Evolutionary conservation across 2,329 filamentous ascomycete genomes (phyloP).

Genomic region (Apiospora saccharicola): DNA sequence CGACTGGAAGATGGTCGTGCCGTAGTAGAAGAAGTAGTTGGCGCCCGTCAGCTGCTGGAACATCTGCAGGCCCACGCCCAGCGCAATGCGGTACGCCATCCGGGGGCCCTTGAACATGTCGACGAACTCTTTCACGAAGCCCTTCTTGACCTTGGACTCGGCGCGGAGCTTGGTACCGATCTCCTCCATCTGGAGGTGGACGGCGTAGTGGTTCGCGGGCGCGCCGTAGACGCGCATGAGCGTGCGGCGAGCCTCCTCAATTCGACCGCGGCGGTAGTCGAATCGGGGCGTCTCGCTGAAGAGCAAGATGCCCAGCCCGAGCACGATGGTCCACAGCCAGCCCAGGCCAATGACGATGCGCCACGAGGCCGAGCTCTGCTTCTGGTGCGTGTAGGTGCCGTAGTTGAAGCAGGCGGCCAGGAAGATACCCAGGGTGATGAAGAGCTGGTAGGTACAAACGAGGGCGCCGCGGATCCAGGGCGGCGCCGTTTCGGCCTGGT

Average conservation of each 20-base stretch:
- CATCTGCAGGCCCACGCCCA: slow-evolving; percentile 68
- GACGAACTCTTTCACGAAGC: slow-evolving; percentile 54
- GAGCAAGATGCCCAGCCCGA: slow-evolving; percentile 57
- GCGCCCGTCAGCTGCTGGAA: slow-evolving; percentile 74
- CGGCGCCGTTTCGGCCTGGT: slow-evolving; percentile 74
- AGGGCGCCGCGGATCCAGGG: slow-evolving; percentile 71
- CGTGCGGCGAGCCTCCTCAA: slow-evolving; percentile 55
- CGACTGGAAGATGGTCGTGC: slow-evolving; percentile 58
- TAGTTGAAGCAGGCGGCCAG: slow-evolving; percentile 67
- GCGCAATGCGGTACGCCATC: slow-evolving; percentile 67
- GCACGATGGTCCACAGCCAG: slow-evolving; percentile 57
- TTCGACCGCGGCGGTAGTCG: slow-evolving; percentile 55
- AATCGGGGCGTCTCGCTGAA: slow-evolving; percentile 62
- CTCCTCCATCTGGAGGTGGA: slow-evolving; percentile 59
- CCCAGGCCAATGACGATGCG: slow-evolving; percentile 64
- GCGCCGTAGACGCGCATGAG: slow-evolving; percentile 58
- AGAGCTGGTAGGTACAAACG: slow-evolving; percentile 73
- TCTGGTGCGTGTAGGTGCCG: slow-evolving; percentile 59
- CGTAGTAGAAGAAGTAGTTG: slow-evolving; percentile 73
- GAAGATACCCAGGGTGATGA: slow-evolving; percentile 76
- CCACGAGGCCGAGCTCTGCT: slow-evolving; percentile 61
- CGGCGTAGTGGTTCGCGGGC: slow-evolving; percentile 50
- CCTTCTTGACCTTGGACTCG: slow-evolving; percentile 51
- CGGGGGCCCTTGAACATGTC: slow-evolving; percentile 70
- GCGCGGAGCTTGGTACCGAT: slow-evolving; percentile 60